Evolutionary conservation across 129 eudicot species (phyloP).

Genomic region (Solidago caesia): DNA sequence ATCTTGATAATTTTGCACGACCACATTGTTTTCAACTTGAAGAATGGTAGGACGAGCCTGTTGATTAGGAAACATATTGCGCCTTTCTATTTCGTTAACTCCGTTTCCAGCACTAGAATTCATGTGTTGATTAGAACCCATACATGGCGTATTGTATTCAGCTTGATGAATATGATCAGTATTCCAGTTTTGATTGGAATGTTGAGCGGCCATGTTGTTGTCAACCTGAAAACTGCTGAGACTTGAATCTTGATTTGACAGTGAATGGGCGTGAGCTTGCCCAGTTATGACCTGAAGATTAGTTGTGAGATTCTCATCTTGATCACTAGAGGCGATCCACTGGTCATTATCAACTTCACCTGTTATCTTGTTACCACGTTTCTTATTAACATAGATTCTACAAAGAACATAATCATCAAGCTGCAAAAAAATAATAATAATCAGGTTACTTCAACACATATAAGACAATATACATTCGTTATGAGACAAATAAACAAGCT

Average conservation of each 20-base stretch:
- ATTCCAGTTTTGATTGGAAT: neutral
- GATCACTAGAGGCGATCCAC: neutral
- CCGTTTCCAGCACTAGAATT: too few relatives aligned
- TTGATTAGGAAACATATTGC: neutral
- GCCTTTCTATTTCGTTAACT: neutral
- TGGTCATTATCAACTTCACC: neutral
- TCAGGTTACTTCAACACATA: neutral
- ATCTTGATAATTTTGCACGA: slow-evolving; percentile 1
- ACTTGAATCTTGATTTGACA: neutral
- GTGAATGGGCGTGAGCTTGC: neutral
- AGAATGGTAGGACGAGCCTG: neutral
- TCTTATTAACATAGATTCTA: slow-evolving; percentile 12
- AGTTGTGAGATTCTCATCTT: neutral
- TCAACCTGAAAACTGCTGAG: neutral
- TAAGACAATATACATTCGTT: neutral
- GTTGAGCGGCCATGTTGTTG: neutral
- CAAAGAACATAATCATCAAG: slow-evolving; percentile 24
- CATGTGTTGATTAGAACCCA: too few relatives aligned
- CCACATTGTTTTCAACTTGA: slow-evolving; percentile 10
- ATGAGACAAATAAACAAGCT: neutral
- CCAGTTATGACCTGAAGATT: neutral
- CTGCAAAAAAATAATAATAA: slow-evolving; percentile 8
- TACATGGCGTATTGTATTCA: neutral
- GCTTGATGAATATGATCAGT: neutral
- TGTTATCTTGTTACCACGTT: neutral